Evolutionary conservation across 1,284 basidiomycete genomes (phyloP).

Genomic region (Exsudoporus floridanus): DNA sequence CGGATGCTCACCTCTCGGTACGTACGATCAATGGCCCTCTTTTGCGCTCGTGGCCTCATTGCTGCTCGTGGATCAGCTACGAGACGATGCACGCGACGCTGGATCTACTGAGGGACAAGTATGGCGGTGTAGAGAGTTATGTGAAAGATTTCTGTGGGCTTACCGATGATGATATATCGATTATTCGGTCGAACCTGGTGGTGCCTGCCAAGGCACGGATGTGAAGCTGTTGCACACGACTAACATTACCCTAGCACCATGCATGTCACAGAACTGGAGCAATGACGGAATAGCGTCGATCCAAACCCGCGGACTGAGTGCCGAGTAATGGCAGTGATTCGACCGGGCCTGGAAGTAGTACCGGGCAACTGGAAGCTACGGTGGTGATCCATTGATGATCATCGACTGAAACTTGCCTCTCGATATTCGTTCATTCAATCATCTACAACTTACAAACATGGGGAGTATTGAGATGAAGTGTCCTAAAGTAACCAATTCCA

Average conservation of each 20-base stretch:
- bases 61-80: constrained; percentile 39
- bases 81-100: constrained; percentile 74
- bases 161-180: constrained; percentile 57
- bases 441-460: neutral
- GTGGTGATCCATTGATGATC: neutral
- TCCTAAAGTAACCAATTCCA: neutral
- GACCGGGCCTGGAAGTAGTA: neutral
- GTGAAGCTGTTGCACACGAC: constrained; percentile 14
- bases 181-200: constrained; percentile 61
- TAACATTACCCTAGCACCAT: neutral
- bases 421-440: neutral
- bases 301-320: too few relatives aligned
- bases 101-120: constrained; percentile 54
- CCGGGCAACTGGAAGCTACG: neutral
- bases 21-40: neutral
- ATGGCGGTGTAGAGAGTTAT: constrained; percentile 67
- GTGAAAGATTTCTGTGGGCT: constrained; percentile 53
- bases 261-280: neutral
- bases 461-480: neutral
- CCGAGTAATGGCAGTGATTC: neutral
- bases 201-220: constrained; percentile 36
- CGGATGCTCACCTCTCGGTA: constrained; percentile 79
- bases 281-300: too few relatives aligned
- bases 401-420: neutral
- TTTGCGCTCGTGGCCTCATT: neutral